Percentiles rank a stretch among this genome's conserved stretches.
Evolutionary conservation across 2,329 filamentous ascomycete species (phyloP).

Genomic region (Colletotrichum liaoningense): DNA sequence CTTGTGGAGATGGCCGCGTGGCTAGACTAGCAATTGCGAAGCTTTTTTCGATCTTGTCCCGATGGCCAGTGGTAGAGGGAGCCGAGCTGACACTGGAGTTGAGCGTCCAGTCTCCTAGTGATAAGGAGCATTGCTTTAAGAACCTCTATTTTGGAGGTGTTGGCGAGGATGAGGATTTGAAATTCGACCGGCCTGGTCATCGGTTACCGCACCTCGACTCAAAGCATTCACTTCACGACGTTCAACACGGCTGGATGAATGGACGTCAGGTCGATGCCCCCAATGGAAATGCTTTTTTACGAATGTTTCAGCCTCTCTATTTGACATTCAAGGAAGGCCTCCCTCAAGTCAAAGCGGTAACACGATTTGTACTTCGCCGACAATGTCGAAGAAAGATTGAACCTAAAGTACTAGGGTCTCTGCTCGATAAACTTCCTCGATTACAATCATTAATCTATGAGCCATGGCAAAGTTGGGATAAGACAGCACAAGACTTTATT

Average conservation of each 20-base stretch:
- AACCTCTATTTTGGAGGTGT: slow-evolving; percentile 40
- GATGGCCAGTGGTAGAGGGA: slow-evolving; percentile 38
- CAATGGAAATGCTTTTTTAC: slow-evolving; percentile 37
- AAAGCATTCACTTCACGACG: slow-evolving; percentile 39
- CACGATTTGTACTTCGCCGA: slow-evolving; percentile 46
- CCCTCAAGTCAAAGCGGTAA: slow-evolving; percentile 43
- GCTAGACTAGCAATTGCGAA: slow-evolving; percentile 39
- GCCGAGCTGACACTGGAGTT: slow-evolving; percentile 46
- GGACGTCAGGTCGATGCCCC: slow-evolving; percentile 42
- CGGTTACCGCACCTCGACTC: not conserved
- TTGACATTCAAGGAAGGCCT: slow-evolving; percentile 29
- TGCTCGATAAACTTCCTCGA: slow-evolving; percentile 41
- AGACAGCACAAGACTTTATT: slow-evolving; percentile 15
- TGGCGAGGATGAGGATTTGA: slow-evolving; percentile 34
- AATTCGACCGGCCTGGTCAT: slow-evolving; percentile 1
- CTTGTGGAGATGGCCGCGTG: slow-evolving; percentile 16
- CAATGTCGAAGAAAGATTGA: slow-evolving; percentile 45
- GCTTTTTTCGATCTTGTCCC: slow-evolving; percentile 45
- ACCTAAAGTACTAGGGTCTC: slow-evolving; percentile 10
- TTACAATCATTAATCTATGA: slow-evolving; percentile 47
- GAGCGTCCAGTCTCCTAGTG: slow-evolving; percentile 47
- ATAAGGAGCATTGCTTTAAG: slow-evolving; percentile 49
- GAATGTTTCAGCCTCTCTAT: slow-evolving; percentile 40
- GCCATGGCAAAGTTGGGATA: slow-evolving; percentile 45
- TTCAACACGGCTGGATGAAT: slow-evolving; percentile 45